Base-by-base conservation (phyloP, 495 filamentous ascomycete genomes). In the Eremomyces bilateralis region DNA sequence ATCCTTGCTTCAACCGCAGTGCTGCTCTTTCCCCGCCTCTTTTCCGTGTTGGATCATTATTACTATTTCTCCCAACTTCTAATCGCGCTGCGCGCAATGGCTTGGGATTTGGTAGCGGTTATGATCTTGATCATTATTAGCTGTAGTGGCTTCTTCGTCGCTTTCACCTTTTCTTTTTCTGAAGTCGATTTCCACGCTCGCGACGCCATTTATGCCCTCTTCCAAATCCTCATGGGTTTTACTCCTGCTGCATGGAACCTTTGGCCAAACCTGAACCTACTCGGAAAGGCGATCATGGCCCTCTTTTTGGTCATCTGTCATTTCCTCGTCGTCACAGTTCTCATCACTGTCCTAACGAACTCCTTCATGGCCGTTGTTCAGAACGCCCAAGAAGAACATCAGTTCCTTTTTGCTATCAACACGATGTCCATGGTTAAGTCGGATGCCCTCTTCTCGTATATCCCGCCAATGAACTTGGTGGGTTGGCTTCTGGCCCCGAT, bases 341-440 rank as follows among this genome's bases (percentile, higher is more conserved):
- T 95, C 31, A 81, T 95, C 47, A 88, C 81, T 0, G 84, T 94
- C 20, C 58, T 93, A 25, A 88, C 81, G 1, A 93, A 92, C 50
- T 84, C 78, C 13, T 93, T 90, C 59, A 85, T 88, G 77, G 72
- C 76, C 0, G 80, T 93, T 46, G 80, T 83, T 17, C 78, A 81
- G 15, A 94, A 92, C 48, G 80, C 81, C 4, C 76, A 83, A 36
- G 72, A 92, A 48, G 83, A 92, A 53, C 81, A 92, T 51, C 81
- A 90, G 58, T 93, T 92, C 46, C 57, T 91, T 3, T 90, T 94
- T 49, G 80, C 85, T 4, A 76, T 93, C 50, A 92, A 92, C 43
- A 82, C 81, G 4, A 83, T 92, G 24, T 88, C 82, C 3, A 80
- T 94, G 77, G 84, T 93, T 34, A 94, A 95, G 48, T 90, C 81